Percentiles rank a stretch among this genome's conserved stretches.
phyloP scores from a whole-genome alignment of 495 filamentous ascomycete genomes.

The Lasiosphaeriaceae sp. region DNA sequence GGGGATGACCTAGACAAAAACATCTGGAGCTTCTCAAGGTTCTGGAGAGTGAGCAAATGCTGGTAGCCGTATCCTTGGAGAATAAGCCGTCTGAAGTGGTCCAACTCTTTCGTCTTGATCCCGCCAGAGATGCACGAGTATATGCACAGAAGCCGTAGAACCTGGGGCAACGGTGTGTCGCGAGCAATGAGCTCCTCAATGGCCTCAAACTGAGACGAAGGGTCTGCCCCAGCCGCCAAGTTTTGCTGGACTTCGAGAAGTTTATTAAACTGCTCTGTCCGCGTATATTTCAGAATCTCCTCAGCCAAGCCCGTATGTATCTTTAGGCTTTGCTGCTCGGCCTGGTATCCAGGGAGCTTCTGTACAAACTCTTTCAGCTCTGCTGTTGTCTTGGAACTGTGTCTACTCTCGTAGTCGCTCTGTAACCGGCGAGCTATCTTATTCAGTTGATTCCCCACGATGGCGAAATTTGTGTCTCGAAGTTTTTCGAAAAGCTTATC shows the following conservation, averaged over 20 bases:
- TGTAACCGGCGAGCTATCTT: conserved; percentile 86
- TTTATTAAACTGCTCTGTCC: conserved; percentile 81
- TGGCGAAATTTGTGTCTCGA: conserved; percentile 91
- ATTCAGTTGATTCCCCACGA: conserved; percentile 83
- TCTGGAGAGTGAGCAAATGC: conserved; percentile 83
- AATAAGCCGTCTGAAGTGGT: conserved; percentile 81
- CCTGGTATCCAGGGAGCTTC: conserved; percentile 86
- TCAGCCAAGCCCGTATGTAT: conserved; percentile 89
- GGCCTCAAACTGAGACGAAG: conserved; percentile 78
- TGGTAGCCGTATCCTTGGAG: conserved; percentile 93
- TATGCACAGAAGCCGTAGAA: conserved; percentile 82
- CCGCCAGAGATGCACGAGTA: conserved; percentile 89
- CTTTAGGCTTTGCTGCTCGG: conserved; percentile 87
- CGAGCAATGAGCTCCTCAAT: conserved; percentile 93
- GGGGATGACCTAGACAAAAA: conserved; percentile 69
- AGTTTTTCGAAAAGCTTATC: conserved; percentile 88
- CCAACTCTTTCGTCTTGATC: conserved; percentile 79
- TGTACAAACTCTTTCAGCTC: conserved; percentile 91
- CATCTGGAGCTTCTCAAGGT: conserved; percentile 85
- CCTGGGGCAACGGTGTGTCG: conserved; percentile 68
- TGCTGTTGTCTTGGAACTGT: conserved; percentile 78
- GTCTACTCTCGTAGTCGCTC: conserved; percentile 81
- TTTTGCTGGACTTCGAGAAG: conserved; percentile 93
- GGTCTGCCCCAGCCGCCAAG: conserved; percentile 85
- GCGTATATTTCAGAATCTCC: conserved; percentile 89